Conservation (phyloP, 192 early-diverging fungal genomes). For the Podila minutissima region DNA sequence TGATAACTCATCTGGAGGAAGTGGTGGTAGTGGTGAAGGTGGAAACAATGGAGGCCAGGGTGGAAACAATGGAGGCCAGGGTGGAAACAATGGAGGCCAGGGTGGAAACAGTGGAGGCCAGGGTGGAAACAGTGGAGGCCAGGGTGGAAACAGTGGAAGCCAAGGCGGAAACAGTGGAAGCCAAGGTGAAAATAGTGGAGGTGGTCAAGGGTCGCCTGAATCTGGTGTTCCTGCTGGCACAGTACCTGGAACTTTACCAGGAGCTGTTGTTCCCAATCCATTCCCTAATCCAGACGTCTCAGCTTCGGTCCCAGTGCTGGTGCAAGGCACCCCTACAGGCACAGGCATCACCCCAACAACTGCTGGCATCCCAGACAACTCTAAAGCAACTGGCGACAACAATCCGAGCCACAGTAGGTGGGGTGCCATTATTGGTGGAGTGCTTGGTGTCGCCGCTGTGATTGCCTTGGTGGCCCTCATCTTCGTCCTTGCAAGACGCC, state of each 20-base stretch:
- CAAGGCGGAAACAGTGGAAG: too few relatives aligned
- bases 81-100: too few relatives aligned
- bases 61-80: too few relatives aligned
- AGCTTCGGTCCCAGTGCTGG: constrained; percentile 13
- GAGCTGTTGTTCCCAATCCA: constrained; percentile 6
- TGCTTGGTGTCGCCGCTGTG: constrained; percentile 8
- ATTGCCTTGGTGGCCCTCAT: constrained; percentile 21
- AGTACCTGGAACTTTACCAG: neutral
- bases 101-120: too few relatives aligned
- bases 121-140: too few relatives aligned
- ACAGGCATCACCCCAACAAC: neutral
- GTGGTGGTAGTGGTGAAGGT: too few relatives aligned
- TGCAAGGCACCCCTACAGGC: constrained; percentile 6
- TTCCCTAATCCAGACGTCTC: constrained; percentile 25
- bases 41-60: too few relatives aligned
- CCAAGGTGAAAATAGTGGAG: too few relatives aligned
- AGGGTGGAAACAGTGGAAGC: too few relatives aligned
- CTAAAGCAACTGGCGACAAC: constrained; percentile 4
- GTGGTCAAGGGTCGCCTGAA: neutral
- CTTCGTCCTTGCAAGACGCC: constrained; percentile 22
- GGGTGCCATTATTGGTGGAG: constrained; percentile 11
- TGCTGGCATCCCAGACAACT: constrained; percentile 5
- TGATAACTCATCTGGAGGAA: too few relatives aligned
- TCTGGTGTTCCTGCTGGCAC: constrained; percentile 13
- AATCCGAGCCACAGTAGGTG: neutral